Evolutionary conservation across 73 alveolate species (phyloP).

Genomic region (Blepharisma japonicum): DNA sequence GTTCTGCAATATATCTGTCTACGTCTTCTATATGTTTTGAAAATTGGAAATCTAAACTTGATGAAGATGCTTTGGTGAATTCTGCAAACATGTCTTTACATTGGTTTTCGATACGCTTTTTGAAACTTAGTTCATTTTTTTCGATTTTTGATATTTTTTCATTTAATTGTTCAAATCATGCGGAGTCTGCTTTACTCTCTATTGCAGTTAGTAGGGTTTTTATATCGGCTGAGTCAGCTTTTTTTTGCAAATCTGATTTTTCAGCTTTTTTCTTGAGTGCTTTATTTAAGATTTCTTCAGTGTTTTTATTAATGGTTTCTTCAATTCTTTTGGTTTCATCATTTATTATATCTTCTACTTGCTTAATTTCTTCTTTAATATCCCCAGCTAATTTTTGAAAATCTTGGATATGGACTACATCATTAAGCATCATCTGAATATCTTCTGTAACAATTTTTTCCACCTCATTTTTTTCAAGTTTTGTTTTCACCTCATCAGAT

Average conservation of each 20-base stretch:
- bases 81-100: too few relatives aligned
- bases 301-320: neutral
- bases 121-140: too few relatives aligned
- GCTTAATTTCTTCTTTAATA: conserved; percentile 29
- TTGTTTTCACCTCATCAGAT: neutral
- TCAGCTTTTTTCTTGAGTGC: neutral
- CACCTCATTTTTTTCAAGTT: neutral
- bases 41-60: too few relatives aligned
- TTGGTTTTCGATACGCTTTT: too few relatives aligned
- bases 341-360: neutral
- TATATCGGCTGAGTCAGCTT: neutral
- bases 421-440: too few relatives aligned
- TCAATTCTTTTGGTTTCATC: conserved; percentile 6
- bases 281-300: conserved; percentile 16
- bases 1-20: too few relatives aligned
- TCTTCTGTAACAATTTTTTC: conserved; percentile 25
- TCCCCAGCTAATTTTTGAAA: neutral
- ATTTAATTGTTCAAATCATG: too few relatives aligned
- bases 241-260: neutral
- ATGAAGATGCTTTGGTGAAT: too few relatives aligned
- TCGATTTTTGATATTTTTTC: too few relatives aligned
- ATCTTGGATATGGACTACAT: too few relatives aligned
- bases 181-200: neutral
- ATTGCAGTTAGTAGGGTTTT: neutral
- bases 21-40: too few relatives aligned